Conservation (phyloP, 1,139 yeast species). For the Taphrina flavorubra region DNA sequence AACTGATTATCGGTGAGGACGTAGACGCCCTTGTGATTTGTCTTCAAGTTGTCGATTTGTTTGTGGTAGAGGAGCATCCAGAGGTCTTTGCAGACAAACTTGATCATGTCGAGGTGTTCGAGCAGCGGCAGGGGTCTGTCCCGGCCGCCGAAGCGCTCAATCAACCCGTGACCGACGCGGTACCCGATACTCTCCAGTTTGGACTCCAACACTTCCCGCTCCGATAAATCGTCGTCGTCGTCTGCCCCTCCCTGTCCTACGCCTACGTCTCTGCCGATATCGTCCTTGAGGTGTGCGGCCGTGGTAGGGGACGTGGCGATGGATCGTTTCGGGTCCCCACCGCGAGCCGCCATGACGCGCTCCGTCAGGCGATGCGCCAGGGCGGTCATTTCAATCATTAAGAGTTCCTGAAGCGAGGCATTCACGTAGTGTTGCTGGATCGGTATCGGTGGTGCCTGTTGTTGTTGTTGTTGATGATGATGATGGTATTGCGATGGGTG, state of each 20-base stretch:
- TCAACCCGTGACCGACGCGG: constrained; percentile 72
- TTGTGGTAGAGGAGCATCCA: constrained; percentile 82
- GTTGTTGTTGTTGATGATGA: no score
- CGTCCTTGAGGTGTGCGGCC: no score
- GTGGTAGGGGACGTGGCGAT: background rate
- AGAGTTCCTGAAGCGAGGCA: constrained; percentile 28
- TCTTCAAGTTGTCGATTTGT: constrained; percentile 88
- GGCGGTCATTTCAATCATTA: constrained; percentile 40
- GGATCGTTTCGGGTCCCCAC: background rate
- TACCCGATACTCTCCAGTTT: constrained; percentile 70
- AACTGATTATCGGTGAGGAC: constrained; percentile 74
- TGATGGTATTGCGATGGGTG: background rate
- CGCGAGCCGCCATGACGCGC: background rate
- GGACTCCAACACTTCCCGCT: constrained; percentile 20
- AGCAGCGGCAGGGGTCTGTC: constrained; percentile 57
- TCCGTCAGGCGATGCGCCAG: constrained; percentile 28
- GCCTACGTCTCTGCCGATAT: no score
- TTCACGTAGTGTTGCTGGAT: constrained; percentile 9
- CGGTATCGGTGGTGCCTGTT: background rate
- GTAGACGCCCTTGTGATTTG: constrained; percentile 81
- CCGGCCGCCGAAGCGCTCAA: constrained; percentile 70
- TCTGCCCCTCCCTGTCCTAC: background rate
- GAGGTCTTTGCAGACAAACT: constrained; percentile 87
- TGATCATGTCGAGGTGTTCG: constrained; percentile 81
- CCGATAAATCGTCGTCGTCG: constrained; percentile 26